phyloP scores from a whole-genome alignment of 768 basidiomycete species.

The Hericium alpestre region DNA sequence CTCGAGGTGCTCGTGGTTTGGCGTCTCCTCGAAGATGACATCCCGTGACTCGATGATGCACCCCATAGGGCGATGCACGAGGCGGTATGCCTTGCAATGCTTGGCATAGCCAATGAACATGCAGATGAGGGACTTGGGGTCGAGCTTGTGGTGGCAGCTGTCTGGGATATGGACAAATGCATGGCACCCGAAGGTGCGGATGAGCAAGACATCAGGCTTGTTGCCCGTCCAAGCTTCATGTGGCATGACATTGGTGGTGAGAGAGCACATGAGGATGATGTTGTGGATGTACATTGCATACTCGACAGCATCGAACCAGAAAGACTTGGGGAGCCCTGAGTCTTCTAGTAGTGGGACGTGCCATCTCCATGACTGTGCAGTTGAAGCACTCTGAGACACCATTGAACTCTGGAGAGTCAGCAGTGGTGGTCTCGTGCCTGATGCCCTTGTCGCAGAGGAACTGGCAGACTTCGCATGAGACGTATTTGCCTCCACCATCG shows the following conservation, averaged over 20 bases:
- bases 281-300: slow-evolving; percentile 11
- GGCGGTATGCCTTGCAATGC: slow-evolving; percentile 7
- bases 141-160: slow-evolving; percentile 5
- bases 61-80: background rate
- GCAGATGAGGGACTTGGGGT: background rate
- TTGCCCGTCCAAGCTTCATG: slow-evolving; percentile 7
- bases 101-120: slow-evolving; percentile 10
- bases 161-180: slow-evolving; percentile 5
- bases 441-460: slow-evolving; percentile 12
- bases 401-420: slow-evolving; percentile 11
- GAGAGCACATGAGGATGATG: background rate
- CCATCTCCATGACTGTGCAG: slow-evolving; percentile 9
- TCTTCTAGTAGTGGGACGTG: slow-evolving; percentile 10
- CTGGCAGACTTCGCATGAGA: background rate
- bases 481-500: slow-evolving; percentile 20
- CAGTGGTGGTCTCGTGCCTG: slow-evolving; percentile 12
- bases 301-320: slow-evolving; percentile 11
- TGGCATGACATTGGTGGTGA: slow-evolving; percentile 8
- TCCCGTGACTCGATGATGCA: slow-evolving; percentile 6
- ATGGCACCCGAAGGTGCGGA: slow-evolving; percentile 6
- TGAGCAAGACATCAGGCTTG: slow-evolving; percentile 6
- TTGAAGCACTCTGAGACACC: slow-evolving; percentile 17
- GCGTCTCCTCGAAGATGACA: slow-evolving; percentile 5
- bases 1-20: background rate
- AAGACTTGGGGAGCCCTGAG: slow-evolving; percentile 2